Evolutionary conservation across 495 filamentous ascomycete species (phyloP), one percentile per base, ranked within the genome.

Genomic region (Cudoniella acicularis): DNA sequence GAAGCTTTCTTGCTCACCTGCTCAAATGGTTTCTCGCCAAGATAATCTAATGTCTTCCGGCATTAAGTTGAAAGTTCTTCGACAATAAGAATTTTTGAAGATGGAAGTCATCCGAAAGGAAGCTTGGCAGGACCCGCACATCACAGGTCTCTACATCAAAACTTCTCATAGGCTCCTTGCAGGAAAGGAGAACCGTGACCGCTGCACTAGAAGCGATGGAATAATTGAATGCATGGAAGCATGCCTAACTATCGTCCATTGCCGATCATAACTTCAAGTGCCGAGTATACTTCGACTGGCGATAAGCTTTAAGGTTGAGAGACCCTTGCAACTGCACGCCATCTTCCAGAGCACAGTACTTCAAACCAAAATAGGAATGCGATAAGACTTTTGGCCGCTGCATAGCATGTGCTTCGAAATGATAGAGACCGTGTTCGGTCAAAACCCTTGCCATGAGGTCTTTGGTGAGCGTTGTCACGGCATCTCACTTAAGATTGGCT

Each of bases 221-320:
- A 50, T 8, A 23, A 50, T 23, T 2, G 4, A 50, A n/a, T 50
- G 48, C 48, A 25, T 50, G 20, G 22, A 50, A 25, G 48, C 48
- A 25, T 10, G 48, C 8, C 48, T 25, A 50, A n/a, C 43, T 4
- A 47, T 21, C 20, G 8, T 6, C 48, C 20, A 24, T 20, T 50
- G 48, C 48, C 48, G 48, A 25, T 50, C 22, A 23, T 25, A 50
- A 26, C 48, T 21, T 24, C 48, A 50, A 50, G 18, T 50, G 48
- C 48, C 48, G 48, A 50, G 48, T 13, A 20, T 13, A 20, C 6
- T n/a, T 50, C 10, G 48, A 26, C 18, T 21, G 48, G 9, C 20
- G 20, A 50, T 50, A 50, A 50, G 48, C 8, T 47, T 47, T n/a
- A 17, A 21, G 20, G 43, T 21, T 17, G 43, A 47, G 43, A n/a